A percentile compares a stretch with the other conserved stretches of the same genome.
These are phyloP conservation scores for Lepraria neglecta DNA, from an alignment of 495 filamentous ascomycete species.

Conservation along the genomic window DNA sequence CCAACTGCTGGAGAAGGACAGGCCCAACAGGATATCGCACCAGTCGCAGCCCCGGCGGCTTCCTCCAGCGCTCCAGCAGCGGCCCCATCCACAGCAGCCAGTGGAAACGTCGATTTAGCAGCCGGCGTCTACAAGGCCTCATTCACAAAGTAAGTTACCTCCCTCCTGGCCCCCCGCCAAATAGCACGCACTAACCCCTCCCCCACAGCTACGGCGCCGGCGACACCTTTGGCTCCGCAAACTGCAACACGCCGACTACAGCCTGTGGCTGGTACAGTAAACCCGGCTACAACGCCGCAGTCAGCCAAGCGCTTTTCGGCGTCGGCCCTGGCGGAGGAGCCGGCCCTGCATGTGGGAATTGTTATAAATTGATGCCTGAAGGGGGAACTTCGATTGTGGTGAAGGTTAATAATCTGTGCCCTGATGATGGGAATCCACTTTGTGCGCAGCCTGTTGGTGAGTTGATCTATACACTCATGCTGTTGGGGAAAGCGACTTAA, in stretches of 20 bases:
- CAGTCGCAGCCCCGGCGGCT: not conserved
- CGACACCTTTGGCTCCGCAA: not conserved
- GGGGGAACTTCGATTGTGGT: constrained; percentile 12
- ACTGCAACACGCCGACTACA: constrained; percentile 19
- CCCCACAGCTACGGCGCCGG: constrained; percentile 13
- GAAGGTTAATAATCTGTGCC: constrained; percentile 34
- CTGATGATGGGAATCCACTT: constrained; percentile 31
- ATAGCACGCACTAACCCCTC: not conserved
- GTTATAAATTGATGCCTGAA: constrained; percentile 30
- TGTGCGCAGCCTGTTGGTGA: constrained; percentile 24
- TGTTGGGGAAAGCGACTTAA: not conserved
- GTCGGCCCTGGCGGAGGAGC: constrained; percentile 33
- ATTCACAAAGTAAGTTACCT: constrained; percentile 18
- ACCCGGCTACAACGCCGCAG: constrained; percentile 29
- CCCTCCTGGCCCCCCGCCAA: not conserved
- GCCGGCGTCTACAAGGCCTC: constrained; percentile 5
- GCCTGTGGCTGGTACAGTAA: constrained; percentile 25
- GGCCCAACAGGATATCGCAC: not conserved
- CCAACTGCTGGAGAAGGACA: not conserved
- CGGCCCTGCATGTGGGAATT: constrained; percentile 34
- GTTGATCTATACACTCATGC: not conserved
- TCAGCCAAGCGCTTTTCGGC: constrained; percentile 35
- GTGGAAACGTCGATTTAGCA: not conserved
- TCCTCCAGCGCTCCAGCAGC: not conserved
- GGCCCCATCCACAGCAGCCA: not conserved